Evolutionary conservation across 192 early-diverging fungal species (phyloP).

Genomic region (Physocladia obscura): DNA sequence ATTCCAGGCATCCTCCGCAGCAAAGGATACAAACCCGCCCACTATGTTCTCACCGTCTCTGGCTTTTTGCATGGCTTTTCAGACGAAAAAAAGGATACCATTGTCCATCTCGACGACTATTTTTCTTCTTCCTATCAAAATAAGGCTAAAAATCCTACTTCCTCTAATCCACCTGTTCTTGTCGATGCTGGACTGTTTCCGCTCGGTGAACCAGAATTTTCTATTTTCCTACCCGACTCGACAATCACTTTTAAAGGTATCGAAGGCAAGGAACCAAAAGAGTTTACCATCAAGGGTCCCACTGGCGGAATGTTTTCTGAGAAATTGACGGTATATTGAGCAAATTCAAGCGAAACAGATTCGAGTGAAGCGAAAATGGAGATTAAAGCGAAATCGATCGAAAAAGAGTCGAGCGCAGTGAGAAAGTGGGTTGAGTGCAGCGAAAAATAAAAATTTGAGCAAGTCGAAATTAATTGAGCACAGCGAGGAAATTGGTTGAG

Average conservation of each 20-base stretch:
- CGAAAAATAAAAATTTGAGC: too few species aligned
- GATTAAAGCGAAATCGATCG: too few species aligned
- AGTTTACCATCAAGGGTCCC: constrained; percentile 43
- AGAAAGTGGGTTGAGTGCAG: too few species aligned
- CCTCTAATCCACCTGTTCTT: constrained; percentile 17
- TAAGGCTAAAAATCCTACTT: constrained; percentile 35
- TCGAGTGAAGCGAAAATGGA: too few species aligned
- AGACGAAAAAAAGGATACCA: constrained; percentile 31
- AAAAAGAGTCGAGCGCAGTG: too few species aligned
- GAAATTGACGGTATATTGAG: constrained; percentile 40
- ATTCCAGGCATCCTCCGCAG: constrained; percentile 31
- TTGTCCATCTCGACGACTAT: constrained; percentile 30
- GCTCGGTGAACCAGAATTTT: constrained; percentile 35
- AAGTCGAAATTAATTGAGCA: neutral
- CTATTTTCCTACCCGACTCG: constrained; percentile 46
- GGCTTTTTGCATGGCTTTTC: constrained; percentile 47
- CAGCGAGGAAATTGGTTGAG: neutral
- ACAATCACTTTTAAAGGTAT: constrained; percentile 33
- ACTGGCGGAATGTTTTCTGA: constrained; percentile 41
- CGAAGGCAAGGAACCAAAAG: constrained; percentile 53
- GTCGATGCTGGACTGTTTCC: constrained; percentile 23
- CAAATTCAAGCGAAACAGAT: too few species aligned
- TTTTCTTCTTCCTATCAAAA: too few species aligned
- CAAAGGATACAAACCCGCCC: constrained; percentile 36
- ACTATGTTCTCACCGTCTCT: constrained; percentile 43